Base-by-base conservation (phyloP, 345 rosid genomes). In the Boechera divaricarpa region DNA sequence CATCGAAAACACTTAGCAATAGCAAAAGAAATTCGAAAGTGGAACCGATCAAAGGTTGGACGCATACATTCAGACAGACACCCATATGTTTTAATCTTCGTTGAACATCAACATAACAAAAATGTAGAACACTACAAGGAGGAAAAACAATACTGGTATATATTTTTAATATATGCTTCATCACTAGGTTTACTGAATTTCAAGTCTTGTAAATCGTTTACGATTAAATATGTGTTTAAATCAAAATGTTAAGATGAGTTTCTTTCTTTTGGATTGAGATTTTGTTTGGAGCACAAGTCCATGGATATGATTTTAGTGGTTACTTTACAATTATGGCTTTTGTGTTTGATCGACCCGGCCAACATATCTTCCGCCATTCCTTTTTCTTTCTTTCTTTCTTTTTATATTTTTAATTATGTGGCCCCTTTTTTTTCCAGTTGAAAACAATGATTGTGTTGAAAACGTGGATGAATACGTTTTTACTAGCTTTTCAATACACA, bases 221-320 rank as follows among this genome's bases (percentile, higher is more conserved):
- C 21, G 3, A 47, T 3, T 39, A 39, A 9, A 39, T 38, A 38
- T 10, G 10, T 39, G 42, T 39, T 16, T 16, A 16, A 48, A 48
- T 8, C 5, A 16, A 16, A 16, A 49, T 49, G 54, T 28, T 49
- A 49, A 18, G 28, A 7, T 7, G 11, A 49, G 5, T 49, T 49
- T 49, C 1, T 48, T 49, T 7, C 54, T 16, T 16, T 49, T 49
- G 7, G 26, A 16, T 7, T 18, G 26, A 48, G 4, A 16, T 49
- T 15, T 16, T 18, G 2, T 8, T 3, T 16, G 4, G 52, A n/a
- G 51, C 18, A n/a, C 8, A 6, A n/a, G 52, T 49, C 26, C 11
- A 18, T 7, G 28, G 55, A 64, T 29, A 64, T 45, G 55, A 64
- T 15, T 64, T 45, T 32, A 32, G 70, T 32, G 70, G 56, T n/a